Base-by-base conservation (phyloP, 768 basidiomycete species). In the Asterophora parasitica region DNA sequence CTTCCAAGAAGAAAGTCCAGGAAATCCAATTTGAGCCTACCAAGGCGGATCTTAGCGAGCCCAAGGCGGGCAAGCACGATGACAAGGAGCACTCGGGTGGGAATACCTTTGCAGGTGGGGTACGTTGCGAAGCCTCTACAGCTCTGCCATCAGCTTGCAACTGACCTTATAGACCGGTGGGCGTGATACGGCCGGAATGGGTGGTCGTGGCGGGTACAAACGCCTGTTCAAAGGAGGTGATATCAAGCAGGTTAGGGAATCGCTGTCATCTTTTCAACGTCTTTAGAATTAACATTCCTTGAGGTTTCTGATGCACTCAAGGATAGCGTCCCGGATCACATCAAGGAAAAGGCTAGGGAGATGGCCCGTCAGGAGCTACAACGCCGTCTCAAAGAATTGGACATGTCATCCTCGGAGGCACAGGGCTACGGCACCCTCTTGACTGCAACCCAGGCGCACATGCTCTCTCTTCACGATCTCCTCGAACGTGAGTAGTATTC, bases 141-240 rank as follows among this genome's bases (percentile, higher is more conserved):
- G 23, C 7, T 50, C 23, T 20, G 48, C 31, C 2, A 33, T 13
- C 38, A 4, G 13, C 46, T 36, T 49, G 13, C 39, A 43, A 17
- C 45, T 12, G 23, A 13, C 15, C 48, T 42, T 13, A 3, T 26
- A 85, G 82, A 79, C 78, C 23, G 82, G 83, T 26, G 83, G 83
- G 8, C 68, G 81, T 17, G 79, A 81, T 55, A 83, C 82, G 4
- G 83, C 82, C 7, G 83, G 83, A 1, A 63, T 83, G 51, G 83
- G 83, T 2, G 83, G 83, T 4, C 68, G 72, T n/a, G 83, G 82
- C 9, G 82, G 82, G 0, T 83, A 82, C 59, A 84, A 81, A 63
- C 76, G 83, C 10, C 58, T 82, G 0, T 81, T 74, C 61, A 81
- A 80, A 53, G 78, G 77, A 10, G 81, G 82, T 9, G 72, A 82